Percentiles rank a stretch among this genome's conserved stretches.
Conservation (phyloP, 1,139 yeast species). For the Pichia inconspicua region DNA sequence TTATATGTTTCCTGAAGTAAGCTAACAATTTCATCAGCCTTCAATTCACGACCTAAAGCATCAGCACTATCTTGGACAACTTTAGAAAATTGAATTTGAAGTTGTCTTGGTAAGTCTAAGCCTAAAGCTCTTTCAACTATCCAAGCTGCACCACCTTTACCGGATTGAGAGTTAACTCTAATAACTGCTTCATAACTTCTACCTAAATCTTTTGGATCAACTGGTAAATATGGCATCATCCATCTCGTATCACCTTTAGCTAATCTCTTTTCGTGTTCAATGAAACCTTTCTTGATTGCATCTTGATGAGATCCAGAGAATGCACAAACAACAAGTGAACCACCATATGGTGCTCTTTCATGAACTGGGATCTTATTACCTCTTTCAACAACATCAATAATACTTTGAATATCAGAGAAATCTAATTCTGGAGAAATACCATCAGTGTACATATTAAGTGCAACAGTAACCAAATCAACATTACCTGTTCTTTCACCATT, state of each 20-base stretch:
- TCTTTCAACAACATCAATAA: slow-evolving; percentile 82
- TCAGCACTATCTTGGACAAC: slow-evolving; percentile 82
- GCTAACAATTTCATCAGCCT: slow-evolving; percentile 65
- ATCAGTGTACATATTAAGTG: slow-evolving; percentile 88
- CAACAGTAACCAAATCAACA: slow-evolving; percentile 93
- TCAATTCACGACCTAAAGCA: slow-evolving; percentile 75
- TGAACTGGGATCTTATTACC: slow-evolving; percentile 93
- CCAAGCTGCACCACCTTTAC: slow-evolving; percentile 99
- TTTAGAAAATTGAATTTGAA: slow-evolving; percentile 85
- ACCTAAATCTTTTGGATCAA: slow-evolving; percentile 94
- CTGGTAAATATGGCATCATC: slow-evolving; percentile 90
- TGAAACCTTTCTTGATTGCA: slow-evolving; percentile 93
- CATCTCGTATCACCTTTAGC: slow-evolving; percentile 48
- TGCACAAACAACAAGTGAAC: slow-evolving; percentile 91
- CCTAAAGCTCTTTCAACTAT: slow-evolving; percentile 81
- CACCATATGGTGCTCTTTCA: slow-evolving; percentile 94
- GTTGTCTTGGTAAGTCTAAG: slow-evolving; percentile 82
- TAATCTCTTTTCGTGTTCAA: slow-evolving; percentile 42
- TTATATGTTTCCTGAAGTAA: slow-evolving; percentile 70
- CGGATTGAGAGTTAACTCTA: slow-evolving; percentile 95
- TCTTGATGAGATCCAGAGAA: slow-evolving; percentile 97
- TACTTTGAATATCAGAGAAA: slow-evolving; percentile 73
- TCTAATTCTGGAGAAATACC: slow-evolving; percentile 85
- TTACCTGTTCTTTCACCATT: slow-evolving; percentile 99
- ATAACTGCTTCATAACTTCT: slow-evolving; percentile 96